phyloP scores from a whole-genome alignment of 495 filamentous ascomycete species.

The Aspergillus nanangensis region DNA sequence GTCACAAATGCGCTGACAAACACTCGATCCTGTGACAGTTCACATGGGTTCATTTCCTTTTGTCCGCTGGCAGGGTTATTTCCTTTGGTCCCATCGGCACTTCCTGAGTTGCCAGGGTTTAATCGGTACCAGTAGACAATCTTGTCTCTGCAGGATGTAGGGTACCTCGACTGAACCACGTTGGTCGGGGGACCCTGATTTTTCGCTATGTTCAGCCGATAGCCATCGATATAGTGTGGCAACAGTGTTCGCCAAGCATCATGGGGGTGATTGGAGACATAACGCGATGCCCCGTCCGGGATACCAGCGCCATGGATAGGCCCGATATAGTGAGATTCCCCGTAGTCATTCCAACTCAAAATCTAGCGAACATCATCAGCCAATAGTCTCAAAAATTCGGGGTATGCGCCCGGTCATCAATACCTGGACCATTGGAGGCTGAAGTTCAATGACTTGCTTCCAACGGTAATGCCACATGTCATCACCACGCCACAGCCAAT shows the following conservation, averaged over 20 bases:
- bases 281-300: conserved; percentile 44
- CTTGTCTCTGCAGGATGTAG: conserved; percentile 30
- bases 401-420: conserved; percentile 1
- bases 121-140: conserved; percentile 63
- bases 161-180: conserved; percentile 4
- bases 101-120: conserved; percentile 32
- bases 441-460: conserved; percentile 59
- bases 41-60: conserved; percentile 15
- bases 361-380: too few relatives aligned
- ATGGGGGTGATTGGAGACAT: conserved; percentile 48
- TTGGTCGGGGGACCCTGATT: neutral
- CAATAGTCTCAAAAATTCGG: too few relatives aligned
- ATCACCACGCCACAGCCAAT: conserved; percentile 70
- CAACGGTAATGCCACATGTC: conserved; percentile 72
- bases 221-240: conserved; percentile 61
- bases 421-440: conserved; percentile 63
- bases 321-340: conserved; percentile 72
- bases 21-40: conserved; percentile 29
- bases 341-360: conserved; percentile 70
- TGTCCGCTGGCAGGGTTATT: conserved; percentile 31
- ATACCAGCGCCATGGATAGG: conserved; percentile 47
- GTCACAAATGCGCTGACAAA: conserved; percentile 27
- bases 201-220: conserved; percentile 46
- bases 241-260: conserved; percentile 52
- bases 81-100: conserved; percentile 31